Evolutionary conservation across 2,329 filamentous ascomycete genomes (phyloP), one percentile per base, ranked within the genome.

Genomic region (Arachnomyces sp.): DNA sequence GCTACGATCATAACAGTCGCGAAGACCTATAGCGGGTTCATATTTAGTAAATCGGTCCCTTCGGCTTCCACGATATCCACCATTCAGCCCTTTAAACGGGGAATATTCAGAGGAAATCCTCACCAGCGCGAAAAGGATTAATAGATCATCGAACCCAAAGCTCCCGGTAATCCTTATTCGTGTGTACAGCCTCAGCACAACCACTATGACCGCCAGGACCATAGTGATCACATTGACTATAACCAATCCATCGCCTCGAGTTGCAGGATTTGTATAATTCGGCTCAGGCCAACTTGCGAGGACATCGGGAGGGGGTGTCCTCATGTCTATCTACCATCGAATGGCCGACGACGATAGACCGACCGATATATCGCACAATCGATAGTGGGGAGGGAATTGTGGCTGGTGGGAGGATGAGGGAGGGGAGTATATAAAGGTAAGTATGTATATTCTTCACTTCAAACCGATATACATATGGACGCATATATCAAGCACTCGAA

Each of bases 251-350:
- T 65, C 61, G 9, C 67, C 67, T 44, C 67, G 61, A 18, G 61
- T 66, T 11, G 55, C 55, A 4, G 71, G 71, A 46, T 73, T 52
- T 36, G 62, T 45, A 48, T 68, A 67, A 46, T 74, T 73, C 6
- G 71, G 65, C 28, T 38, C 49, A 4, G 71, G 71, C 70, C 69
- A 73, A 48, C 56, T 53, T 13, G 52, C 48, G 34, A 66, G 40
- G 14, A 71, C 63, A 14, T 60, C 53, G n/a, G 53, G 28, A n/a
- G 69, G 64, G 18, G 68, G 64, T 16, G 64, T 46, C 34, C 55
- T 52, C 63, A 65, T 66, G 40, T 28, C 20, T 25, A 25, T 25
- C 20, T 25, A 9, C 9, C 20, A 25, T 25, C 9, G 20, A 25
- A 25, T 25, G 20, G 20, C n/a, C n/a, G 9, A 9, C 5, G 20